Evolutionary conservation across 305 asterid genomes (phyloP).

Genomic region (Ajuga reptans): DNA sequence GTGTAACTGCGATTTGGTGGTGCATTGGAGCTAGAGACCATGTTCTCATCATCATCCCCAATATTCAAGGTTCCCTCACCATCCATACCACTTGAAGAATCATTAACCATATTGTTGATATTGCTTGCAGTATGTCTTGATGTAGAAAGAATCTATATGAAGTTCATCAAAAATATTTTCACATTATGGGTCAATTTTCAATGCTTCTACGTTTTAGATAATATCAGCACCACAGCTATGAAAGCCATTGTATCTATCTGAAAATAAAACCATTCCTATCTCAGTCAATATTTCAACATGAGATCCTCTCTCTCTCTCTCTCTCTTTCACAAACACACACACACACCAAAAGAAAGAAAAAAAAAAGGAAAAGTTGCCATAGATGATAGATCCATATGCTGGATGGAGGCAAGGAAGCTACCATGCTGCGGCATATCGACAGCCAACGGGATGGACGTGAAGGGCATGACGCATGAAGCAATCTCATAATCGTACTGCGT

Average conservation of each 20-base stretch:
- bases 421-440: conserved; percentile 83
- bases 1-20: conserved; percentile 31
- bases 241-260: background rate
- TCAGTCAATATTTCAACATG: conserved; percentile 7
- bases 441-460: conserved; percentile 89
- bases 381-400: conserved; percentile 10
- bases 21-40: conserved; percentile 72
- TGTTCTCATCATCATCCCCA: conserved; percentile 83
- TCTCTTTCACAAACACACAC: too few relatives aligned
- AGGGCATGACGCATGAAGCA: conserved; percentile 88
- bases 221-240: conserved; percentile 12
- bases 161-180: conserved; percentile 16
- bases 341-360: too few relatives aligned
- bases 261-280: conserved; percentile 2
- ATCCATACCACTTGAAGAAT: conserved; percentile 54
- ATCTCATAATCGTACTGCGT: conserved; percentile 74
- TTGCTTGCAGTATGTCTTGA: conserved; percentile 49
- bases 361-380: background rate
- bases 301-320: background rate
- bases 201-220: conserved; percentile 5
- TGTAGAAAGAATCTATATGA: conserved; percentile 69
- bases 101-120: conserved; percentile 38
- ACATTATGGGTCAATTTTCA: background rate
- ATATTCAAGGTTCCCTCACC: conserved; percentile 45
- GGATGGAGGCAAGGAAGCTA: conserved; percentile 30